These are phyloP conservation scores for Tetrahymena borealis DNA, from an alignment of 73 alveolate species.

Conservation along the genomic window DNA sequence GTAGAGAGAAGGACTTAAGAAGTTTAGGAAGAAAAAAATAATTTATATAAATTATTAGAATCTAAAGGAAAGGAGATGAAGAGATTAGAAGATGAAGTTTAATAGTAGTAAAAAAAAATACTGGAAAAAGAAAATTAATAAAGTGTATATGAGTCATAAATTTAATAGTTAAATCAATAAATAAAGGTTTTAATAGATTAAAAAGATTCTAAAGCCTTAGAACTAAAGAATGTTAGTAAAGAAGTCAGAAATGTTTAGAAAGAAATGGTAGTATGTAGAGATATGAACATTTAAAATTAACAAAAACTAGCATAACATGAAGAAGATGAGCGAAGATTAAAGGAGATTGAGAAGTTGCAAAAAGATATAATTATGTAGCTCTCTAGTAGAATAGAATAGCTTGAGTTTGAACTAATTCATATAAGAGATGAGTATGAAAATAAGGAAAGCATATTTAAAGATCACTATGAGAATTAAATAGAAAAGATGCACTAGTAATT, in stretches of 20 bases:
- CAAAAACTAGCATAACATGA: background rate
- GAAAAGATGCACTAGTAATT: background rate
- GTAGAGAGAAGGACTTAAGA: background rate
- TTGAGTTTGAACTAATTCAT: background rate
- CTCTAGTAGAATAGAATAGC: background rate
- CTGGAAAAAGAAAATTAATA: background rate
- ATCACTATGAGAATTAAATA: background rate
- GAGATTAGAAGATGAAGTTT: background rate
- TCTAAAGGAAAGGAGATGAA: background rate
- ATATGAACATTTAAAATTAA: background rate
- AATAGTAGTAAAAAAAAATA: background rate
- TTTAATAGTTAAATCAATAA: background rate
- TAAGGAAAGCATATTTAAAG: background rate
- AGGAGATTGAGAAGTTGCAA: background rate
- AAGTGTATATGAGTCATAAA: background rate
- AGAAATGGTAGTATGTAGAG: background rate
- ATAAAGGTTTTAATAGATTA: background rate
- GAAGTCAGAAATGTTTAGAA: background rate
- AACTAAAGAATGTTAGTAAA: background rate
- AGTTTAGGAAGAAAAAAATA: background rate
- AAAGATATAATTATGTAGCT: background rate
- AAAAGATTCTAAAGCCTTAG: background rate
- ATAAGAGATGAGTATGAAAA: background rate
- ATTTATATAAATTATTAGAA: background rate
- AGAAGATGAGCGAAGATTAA: background rate